Evolutionary conservation across 306 rosid species (phyloP).

Genomic region (Vigna radiata): DNA sequence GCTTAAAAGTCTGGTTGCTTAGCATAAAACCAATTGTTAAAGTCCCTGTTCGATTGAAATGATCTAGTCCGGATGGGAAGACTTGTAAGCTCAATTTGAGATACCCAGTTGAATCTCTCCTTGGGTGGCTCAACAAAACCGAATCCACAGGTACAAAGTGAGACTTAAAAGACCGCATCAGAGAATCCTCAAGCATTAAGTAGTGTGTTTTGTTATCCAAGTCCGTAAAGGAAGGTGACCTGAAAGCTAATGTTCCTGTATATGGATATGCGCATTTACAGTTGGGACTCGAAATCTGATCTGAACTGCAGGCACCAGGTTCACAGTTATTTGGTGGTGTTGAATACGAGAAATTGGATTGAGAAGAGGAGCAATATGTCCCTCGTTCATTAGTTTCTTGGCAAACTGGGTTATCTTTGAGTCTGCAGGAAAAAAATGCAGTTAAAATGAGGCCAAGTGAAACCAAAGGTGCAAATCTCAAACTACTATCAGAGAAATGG

Average conservation of each 20-base stretch:
- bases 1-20: constrained; percentile 58
- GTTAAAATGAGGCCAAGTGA: constrained; percentile 9
- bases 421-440: constrained; percentile 48
- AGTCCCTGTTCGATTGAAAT: constrained; percentile 51
- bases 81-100: constrained; percentile 45
- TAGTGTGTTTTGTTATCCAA: constrained; percentile 30
- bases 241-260: constrained; percentile 54
- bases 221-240: constrained; percentile 57
- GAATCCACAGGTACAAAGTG: constrained; percentile 50
- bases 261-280: constrained; percentile 70
- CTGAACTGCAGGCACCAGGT: constrained; percentile 35
- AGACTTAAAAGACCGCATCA: constrained; percentile 5
- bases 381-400: background rate
- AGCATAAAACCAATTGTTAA: constrained; percentile 49
- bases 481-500: constrained; percentile 4
- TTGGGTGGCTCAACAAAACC: constrained; percentile 41
- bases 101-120: constrained; percentile 22
- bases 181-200: constrained; percentile 35
- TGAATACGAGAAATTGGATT: constrained; percentile 18
- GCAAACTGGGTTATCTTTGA: constrained; percentile 55
- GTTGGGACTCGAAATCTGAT: constrained; percentile 54
- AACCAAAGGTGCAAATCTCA: constrained; percentile 26
- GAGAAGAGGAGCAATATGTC: constrained; percentile 45
- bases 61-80: constrained; percentile 54
- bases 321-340: constrained; percentile 42